Evolutionary conservation across 2,329 filamentous ascomycete genomes (phyloP).

Genomic region (Orbilia quercus): DNA sequence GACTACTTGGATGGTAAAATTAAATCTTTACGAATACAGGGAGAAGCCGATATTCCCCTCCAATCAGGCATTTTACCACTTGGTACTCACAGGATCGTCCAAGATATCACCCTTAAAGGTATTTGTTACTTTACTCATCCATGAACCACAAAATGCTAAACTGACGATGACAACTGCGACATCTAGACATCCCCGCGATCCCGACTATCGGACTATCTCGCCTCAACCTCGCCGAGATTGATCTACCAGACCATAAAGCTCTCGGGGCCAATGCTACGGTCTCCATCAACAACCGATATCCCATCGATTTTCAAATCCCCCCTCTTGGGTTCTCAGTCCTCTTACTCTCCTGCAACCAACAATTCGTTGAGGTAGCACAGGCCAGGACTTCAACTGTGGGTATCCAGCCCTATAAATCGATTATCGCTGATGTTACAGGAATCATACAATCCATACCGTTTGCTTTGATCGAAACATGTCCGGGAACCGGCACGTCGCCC

Average conservation of each 20-base stretch:
- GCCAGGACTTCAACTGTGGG: constrained; percentile 75
- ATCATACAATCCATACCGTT: constrained; percentile 79
- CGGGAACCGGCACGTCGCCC: constrained; percentile 80
- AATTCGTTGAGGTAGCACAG: constrained; percentile 82
- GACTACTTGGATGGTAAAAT: constrained; percentile 87
- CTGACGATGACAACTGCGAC: constrained; percentile 59
- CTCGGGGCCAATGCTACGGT: constrained; percentile 85
- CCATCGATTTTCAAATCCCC: constrained; percentile 80
- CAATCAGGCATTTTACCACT: constrained; percentile 83
- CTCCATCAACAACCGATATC: constrained; percentile 78
- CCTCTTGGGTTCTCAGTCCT: constrained; percentile 85
- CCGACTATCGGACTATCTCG: constrained; percentile 85
- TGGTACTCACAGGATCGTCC: constrained; percentile 78
- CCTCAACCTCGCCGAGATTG: constrained; percentile 80
- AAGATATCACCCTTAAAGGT: constrained; percentile 85
- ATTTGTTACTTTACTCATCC: constrained; percentile 63
- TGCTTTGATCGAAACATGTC: constrained; percentile 77
- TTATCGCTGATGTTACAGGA: constrained; percentile 77
- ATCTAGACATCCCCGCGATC: constrained; percentile 76
- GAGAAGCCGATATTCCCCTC: constrained; percentile 77
- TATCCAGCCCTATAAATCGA: constrained; percentile 74
- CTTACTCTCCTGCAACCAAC: constrained; percentile 80
- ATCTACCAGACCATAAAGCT: constrained; percentile 70
- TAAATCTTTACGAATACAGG: constrained; percentile 76
- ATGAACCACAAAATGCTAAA: constrained; percentile 20